Evolutionary conservation across 768 basidiomycete genomes (phyloP).

Genomic region (Cyclocybe aegerita): DNA sequence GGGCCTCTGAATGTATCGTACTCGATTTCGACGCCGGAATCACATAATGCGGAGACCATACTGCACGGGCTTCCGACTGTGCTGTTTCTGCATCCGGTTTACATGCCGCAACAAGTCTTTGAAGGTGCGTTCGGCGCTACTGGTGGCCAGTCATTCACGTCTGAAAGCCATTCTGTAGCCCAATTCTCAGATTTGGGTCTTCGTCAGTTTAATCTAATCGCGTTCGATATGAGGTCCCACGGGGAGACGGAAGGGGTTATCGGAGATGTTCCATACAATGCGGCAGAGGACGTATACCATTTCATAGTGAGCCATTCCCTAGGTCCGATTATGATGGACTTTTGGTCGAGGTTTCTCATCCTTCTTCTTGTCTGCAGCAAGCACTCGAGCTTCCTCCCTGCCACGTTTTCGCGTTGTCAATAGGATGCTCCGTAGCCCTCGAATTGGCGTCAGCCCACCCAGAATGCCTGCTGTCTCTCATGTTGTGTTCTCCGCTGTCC

Average conservation of each 20-base stretch:
- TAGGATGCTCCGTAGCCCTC: background rate
- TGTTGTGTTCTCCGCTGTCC: background rate
- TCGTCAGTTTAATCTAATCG: slow-evolving; percentile 2
- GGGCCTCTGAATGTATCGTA: slow-evolving; percentile 9
- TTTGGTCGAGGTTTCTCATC: background rate
- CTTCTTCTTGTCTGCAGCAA: background rate
- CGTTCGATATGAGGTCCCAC: slow-evolving; percentile 2
- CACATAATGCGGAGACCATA: slow-evolving; percentile 3
- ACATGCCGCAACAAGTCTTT: slow-evolving; percentile 7
- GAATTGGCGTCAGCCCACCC: slow-evolving; percentile 1
- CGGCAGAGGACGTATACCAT: slow-evolving; percentile 1
- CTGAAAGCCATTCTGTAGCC: background rate
- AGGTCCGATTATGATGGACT: background rate
- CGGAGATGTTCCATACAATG: slow-evolving; percentile 1
- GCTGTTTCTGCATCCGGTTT: slow-evolving; percentile 5
- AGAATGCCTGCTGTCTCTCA: background rate
- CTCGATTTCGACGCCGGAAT: slow-evolving; percentile 3
- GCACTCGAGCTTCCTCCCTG: background rate
- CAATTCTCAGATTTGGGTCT: slow-evolving; percentile 2
- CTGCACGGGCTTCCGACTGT: slow-evolving; percentile 3
- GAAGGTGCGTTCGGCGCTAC: background rate
- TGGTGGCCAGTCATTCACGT: too few species aligned
- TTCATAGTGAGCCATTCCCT: slow-evolving; percentile 1
- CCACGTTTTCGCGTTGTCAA: slow-evolving; percentile 1
- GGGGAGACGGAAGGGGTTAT: slow-evolving; percentile 5